These are phyloP conservation scores for Lojkania enalia DNA, from an alignment of 2,329 filamentous ascomycete genomes.

Conservation along the genomic window DNA sequence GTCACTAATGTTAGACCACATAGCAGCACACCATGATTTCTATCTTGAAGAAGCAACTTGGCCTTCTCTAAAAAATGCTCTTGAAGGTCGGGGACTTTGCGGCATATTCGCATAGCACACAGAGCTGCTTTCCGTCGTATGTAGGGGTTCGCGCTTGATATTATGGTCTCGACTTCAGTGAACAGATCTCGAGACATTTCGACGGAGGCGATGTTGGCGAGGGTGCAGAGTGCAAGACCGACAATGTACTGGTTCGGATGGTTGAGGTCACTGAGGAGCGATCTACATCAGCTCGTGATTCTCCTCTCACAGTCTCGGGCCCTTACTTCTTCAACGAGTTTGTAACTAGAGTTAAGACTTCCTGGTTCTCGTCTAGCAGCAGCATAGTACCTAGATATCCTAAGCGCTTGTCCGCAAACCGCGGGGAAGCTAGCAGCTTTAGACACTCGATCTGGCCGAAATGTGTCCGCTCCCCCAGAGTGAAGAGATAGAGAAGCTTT, in stretches of 20 bases:
- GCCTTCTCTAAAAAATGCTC: conserved; percentile 98
- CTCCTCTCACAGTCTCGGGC: background rate
- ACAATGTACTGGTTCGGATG: conserved; percentile 99
- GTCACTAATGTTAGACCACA: conserved; percentile 90
- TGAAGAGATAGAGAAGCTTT: conserved; percentile 97
- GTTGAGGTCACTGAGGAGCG: conserved; percentile 73
- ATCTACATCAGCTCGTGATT: background rate
- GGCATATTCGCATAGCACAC: conserved; percentile 98
- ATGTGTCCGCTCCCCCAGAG: conserved; percentile 93
- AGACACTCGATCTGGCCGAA: conserved; percentile 99
- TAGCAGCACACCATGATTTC: conserved; percentile 93
- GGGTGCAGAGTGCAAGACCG: conserved; percentile 90
- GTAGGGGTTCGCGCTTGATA: conserved; percentile 96
- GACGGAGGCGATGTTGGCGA: conserved; percentile 95
- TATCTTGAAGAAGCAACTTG: conserved; percentile 81
- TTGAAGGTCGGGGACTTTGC: conserved; percentile 94
- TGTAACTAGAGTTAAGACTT: conserved; percentile 93
- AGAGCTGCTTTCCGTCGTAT: conserved; percentile 95
- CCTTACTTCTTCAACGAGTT: conserved; percentile 94
- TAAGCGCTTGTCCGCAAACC: conserved; percentile 95
- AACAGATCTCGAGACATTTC: conserved; percentile 99
- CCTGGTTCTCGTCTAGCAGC: conserved; percentile 95
- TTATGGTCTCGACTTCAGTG: conserved; percentile 87
- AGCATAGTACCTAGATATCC: conserved; percentile 96
- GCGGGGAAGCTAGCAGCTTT: conserved; percentile 92